A percentile compares a stretch with the other conserved stretches of the same genome.
Conservation (phyloP, 2,329 filamentous ascomycete species). For the Chaetomiaceae sp. region DNA sequence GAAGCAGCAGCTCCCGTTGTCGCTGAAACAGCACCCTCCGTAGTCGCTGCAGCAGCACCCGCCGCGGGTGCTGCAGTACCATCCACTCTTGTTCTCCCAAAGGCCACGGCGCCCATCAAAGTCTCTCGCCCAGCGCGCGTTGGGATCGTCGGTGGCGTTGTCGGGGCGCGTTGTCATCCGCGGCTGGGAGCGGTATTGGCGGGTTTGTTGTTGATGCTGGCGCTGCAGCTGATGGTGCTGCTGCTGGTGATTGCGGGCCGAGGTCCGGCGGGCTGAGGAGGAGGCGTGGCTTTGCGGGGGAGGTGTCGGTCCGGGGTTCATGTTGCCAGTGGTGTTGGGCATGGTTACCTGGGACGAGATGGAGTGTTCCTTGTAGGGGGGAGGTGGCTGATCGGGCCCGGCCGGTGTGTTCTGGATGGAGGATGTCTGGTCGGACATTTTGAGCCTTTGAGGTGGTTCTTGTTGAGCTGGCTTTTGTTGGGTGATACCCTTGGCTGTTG, state of each 20-base stretch:
- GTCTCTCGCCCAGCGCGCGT: not conserved
- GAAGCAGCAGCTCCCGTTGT: constrained; percentile 13
- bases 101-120: not conserved
- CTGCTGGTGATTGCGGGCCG: not conserved
- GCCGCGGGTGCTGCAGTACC: constrained; percentile 10
- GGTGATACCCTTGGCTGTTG: too few species aligned
- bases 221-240: not conserved
- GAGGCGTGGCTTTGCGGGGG: not conserved
- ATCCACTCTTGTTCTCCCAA: constrained; percentile 1
- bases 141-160: not conserved
- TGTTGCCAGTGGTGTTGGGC: not conserved
- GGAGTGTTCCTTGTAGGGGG: constrained; percentile 9
- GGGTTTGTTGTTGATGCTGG: not conserved
- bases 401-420: too few species aligned
- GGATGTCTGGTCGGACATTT: not conserved
- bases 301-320: not conserved
- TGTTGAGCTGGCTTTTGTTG: too few species aligned
- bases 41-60: constrained; percentile 22
- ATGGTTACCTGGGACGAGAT: not conserved
- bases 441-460: not conserved
- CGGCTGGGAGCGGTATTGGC: not conserved
- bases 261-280: not conserved
- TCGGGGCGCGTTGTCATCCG: not conserved
- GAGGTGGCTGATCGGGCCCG: constrained; percentile 2
- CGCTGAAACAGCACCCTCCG: constrained; percentile 22